phyloP scores from a whole-genome alignment of 2,329 filamentous ascomycete genomes.

The Exophiala xenobiotica region DNA sequence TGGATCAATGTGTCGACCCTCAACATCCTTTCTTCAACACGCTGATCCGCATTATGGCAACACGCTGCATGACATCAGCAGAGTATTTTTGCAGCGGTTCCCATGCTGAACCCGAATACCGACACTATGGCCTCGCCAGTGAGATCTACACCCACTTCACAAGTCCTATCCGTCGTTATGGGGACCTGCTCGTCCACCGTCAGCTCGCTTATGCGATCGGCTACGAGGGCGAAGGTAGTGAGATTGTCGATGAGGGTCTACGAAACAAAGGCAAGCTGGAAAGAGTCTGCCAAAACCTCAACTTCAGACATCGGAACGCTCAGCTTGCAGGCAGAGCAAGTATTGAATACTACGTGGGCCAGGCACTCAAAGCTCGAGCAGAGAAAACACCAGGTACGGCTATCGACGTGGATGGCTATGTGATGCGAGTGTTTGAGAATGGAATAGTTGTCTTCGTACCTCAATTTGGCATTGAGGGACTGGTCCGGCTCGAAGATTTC shows the following conservation, averaged over 20 bases:
- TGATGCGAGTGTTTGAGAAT: conserved; percentile 97
- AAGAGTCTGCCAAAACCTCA: conserved; percentile 97
- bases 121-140: conserved; percentile 92
- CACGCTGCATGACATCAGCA: conserved; percentile 97
- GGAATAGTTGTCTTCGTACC: conserved; percentile 96
- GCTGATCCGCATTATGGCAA: conserved; percentile 93
- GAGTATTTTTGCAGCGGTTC: conserved; percentile 97
- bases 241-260: conserved; percentile 75
- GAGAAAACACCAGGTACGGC: conserved; percentile 44
- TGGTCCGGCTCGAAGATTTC: conserved; percentile 83
- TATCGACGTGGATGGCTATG: conserved; percentile 83
- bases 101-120: conserved; percentile 89
- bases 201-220: conserved; percentile 94
- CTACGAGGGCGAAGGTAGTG: conserved; percentile 61
- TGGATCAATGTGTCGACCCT: conserved; percentile 79
- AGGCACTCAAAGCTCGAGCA: conserved; percentile 77
- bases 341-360: conserved; percentile 96
- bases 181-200: conserved; percentile 90
- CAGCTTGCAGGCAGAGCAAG: conserved; percentile 92
- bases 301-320: conserved; percentile 92
- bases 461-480: conserved; percentile 88
- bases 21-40: conserved; percentile 97
- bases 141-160: conserved; percentile 99
- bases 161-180: conserved; percentile 92
- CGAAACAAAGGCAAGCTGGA: conserved; percentile 83